phyloP scores from a whole-genome alignment of 1,139 yeast species.

The Yamadazyma blattariae region DNA sequence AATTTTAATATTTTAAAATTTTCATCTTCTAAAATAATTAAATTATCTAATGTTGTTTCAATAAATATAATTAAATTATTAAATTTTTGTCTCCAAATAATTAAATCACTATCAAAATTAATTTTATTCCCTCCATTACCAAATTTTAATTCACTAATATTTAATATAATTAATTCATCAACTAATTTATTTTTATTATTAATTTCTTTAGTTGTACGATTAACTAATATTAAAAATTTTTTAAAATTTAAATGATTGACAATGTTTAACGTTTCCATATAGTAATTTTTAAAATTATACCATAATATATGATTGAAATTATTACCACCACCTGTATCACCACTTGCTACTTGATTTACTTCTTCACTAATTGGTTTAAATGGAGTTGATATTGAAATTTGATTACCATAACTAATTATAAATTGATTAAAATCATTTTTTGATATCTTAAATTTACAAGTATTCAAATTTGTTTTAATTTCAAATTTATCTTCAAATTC shows the following conservation, averaged over 20 bases:
- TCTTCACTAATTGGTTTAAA: conserved; percentile 15
- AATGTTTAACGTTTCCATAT: conserved; percentile 33
- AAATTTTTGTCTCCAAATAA: conserved; percentile 42
- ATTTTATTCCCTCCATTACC: conserved; percentile 36
- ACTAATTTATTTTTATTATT: conserved; percentile 15
- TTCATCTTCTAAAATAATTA: conserved; percentile 29
- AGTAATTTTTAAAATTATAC: conserved; percentile 38
- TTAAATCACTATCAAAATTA: conserved; percentile 37
- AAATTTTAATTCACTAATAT: conserved; percentile 30
- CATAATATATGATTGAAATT: conserved; percentile 34
- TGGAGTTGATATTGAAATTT: conserved; percentile 39
- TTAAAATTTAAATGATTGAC: conserved; percentile 35
- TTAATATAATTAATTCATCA: conserved; percentile 40
- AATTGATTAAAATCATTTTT: conserved; percentile 28
- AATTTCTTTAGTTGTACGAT: conserved; percentile 21
- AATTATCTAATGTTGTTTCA: conserved; percentile 18
- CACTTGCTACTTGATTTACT: background rate
- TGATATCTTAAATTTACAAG: conserved; percentile 15
- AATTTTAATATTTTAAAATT: conserved; percentile 31
- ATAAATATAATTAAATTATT: conserved; percentile 24
- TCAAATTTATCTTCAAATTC: conserved; percentile 19
- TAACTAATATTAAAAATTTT: conserved; percentile 34
- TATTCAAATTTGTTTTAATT: too few species aligned
- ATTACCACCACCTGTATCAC: conserved; percentile 7
- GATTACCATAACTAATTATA: conserved; percentile 28